Base-by-base conservation (phyloP, 2,329 filamentous ascomycete species). In the Sporothrix mexicana region DNA sequence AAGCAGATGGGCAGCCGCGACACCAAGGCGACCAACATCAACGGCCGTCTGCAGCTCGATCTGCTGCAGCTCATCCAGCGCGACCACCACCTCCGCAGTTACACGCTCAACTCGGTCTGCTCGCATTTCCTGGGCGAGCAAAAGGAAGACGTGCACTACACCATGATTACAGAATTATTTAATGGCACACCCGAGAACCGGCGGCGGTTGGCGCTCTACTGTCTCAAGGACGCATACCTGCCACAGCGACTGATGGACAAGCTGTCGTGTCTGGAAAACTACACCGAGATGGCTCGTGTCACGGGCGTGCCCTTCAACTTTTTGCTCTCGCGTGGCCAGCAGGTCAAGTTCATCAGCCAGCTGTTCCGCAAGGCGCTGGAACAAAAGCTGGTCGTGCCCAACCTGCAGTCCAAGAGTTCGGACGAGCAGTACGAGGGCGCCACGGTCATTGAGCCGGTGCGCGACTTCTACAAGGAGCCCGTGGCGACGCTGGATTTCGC, bases 281-380 rank as follows among this genome's bases (percentile, higher is more conserved):
- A 98, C 79, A 98, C 96, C 0, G 96, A 99, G 83, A 99, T 99
- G 96, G 95, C 96, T 73, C 96, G 96, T 89, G 96, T 99, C 82
- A 99, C 97, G 36, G 96, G 96, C 77, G 95, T 99, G 4, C 96
- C 96, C 0, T 99, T 99, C 85, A 98, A 97, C 80, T 97, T 92
- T 79, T 87, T 99, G 61, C 87, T 99, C 1, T 90, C 96, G 30
- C 91, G 95, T 79, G 96, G 96, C 61, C 96, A 99, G 81, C 97
- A 99, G 82, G 91, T 99, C 80, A 97, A 97, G 79, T 99, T 99
- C 83, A 89, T 99, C 83, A 98, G 95, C 80, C 96, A 99, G 80
- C 86, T 99, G 17, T 99, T 97, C 86, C 91, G 96, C 73, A 98
- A 98, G 81, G 95, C 96, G 2, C 83, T 96, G 43, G 94, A 98